Conservation (phyloP, 352 stramenopile genomes). For the Globisporangium orthogonon region DNA sequence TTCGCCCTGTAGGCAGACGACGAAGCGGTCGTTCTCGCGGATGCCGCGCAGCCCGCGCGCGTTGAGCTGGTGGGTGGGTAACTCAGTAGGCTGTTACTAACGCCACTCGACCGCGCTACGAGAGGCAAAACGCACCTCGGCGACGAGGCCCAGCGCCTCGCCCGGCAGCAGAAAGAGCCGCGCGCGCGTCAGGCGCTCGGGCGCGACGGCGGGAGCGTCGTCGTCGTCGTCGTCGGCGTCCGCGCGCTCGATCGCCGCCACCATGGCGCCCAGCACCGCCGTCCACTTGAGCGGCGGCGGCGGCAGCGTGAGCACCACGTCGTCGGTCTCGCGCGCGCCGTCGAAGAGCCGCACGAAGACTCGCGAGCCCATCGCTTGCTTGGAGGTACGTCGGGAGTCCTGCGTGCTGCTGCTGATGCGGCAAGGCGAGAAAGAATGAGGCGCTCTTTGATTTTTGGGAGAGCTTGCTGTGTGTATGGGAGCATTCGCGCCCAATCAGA, state of each 20-base stretch:
- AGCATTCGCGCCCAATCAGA: too few species aligned
- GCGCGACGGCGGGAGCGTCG: background rate
- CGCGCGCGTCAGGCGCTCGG: slow-evolving; percentile 27
- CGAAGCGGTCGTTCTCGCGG: slow-evolving; percentile 73
- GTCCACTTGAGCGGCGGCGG: slow-evolving; percentile 60
- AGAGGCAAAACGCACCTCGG: slow-evolving; percentile 28
- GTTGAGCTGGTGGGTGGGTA: slow-evolving; percentile 33
- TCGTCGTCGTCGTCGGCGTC: slow-evolving; percentile 24
- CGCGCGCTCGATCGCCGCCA: slow-evolving; percentile 48
- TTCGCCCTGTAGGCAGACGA: slow-evolving; percentile 60
- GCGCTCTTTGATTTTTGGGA: background rate
- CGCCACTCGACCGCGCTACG: too few species aligned
- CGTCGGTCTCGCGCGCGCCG: slow-evolving; percentile 43
- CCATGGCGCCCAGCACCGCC: slow-evolving; percentile 56
- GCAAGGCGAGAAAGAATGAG: background rate
- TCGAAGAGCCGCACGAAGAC: slow-evolving; percentile 81
- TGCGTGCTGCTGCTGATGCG: background rate
- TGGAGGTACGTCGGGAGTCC: background rate
- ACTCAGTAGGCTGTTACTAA: background rate
- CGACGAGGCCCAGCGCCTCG: slow-evolving; percentile 48
- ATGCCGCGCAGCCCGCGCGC: slow-evolving; percentile 64
- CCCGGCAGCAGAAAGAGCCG: slow-evolving; percentile 60
- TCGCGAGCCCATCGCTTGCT: slow-evolving; percentile 33
- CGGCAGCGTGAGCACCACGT: slow-evolving; percentile 63
- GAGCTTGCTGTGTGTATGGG: background rate